Evolutionary conservation across 306 rosid species (phyloP).

Genomic region (Ceratonia siliqua): DNA sequence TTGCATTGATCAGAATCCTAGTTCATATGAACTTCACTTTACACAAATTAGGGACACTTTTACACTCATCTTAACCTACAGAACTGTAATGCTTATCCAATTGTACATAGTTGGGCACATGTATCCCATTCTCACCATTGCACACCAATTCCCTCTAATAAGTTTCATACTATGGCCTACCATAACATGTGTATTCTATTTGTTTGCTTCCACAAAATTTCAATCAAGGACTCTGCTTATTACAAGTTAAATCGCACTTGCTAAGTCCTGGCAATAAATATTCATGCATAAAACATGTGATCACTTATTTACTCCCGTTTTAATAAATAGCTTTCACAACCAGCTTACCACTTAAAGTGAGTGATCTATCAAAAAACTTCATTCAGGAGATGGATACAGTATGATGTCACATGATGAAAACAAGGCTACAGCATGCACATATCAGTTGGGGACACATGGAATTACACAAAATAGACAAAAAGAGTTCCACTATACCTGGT

Average conservation of each 20-base stretch:
- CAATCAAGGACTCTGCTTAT: not conserved
- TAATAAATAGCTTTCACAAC: not conserved
- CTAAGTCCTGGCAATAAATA: not conserved
- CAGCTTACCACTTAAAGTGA: not conserved
- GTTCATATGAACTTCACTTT: slow-evolving; percentile 10
- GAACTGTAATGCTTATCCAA: slow-evolving; percentile 19
- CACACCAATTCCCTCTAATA: slow-evolving; percentile 9
- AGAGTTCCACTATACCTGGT: slow-evolving; percentile 50
- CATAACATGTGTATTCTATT: slow-evolving; percentile 7
- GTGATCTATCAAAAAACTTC: not conserved
- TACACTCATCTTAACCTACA: slow-evolving; percentile 15
- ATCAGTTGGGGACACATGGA: not conserved
- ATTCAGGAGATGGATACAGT: not conserved
- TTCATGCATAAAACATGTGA: not conserved
- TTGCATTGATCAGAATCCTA: slow-evolving; percentile 1
- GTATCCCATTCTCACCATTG: not conserved
- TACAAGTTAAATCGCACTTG: slow-evolving; percentile 1
- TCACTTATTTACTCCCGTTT: not conserved
- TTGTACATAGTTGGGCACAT: not conserved
- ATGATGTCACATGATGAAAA: not conserved
- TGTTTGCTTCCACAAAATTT: not conserved
- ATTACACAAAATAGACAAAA: not conserved
- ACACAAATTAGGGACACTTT: slow-evolving; percentile 6
- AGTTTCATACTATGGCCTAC: slow-evolving; percentile 13
- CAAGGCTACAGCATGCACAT: not conserved